Percentiles rank a stretch among this genome's conserved stretches.
Conservation (phyloP, 2,329 filamentous ascomycete species). For the Trichoderma citrinoviride region DNA sequence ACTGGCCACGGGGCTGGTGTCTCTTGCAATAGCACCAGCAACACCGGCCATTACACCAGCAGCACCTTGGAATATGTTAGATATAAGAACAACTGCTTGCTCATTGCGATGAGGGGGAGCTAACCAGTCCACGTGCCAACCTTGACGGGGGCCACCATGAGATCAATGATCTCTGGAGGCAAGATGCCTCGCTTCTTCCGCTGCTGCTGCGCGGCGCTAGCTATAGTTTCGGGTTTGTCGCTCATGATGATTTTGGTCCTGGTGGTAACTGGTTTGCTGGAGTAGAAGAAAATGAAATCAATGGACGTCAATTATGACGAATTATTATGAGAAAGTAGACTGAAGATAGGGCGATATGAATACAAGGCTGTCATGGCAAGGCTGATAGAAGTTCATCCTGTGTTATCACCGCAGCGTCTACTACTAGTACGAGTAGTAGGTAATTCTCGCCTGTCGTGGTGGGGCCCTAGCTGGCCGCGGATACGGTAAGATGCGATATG, state of each 20-base stretch:
- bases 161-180: conserved; percentile 44
- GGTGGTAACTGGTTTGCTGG: background rate
- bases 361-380: background rate
- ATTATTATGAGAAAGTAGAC: background rate
- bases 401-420: no score
- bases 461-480: background rate
- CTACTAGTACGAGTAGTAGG: no score
- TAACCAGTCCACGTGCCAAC: conserved; percentile 59
- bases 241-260: background rate
- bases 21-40: conserved; percentile 68
- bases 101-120: conserved; percentile 7
- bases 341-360: background rate
- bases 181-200: conserved; percentile 38
- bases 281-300: no score
- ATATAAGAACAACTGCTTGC: background rate
- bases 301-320: background rate
- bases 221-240: background rate
- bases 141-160: conserved; percentile 53
- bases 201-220: conserved; percentile 22
- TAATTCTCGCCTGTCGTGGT: conserved; percentile 11
- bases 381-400: background rate
- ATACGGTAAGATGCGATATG: conserved; percentile 14
- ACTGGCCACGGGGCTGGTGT: conserved; percentile 66
- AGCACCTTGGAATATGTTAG: conserved; percentile 45
- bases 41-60: conserved; percentile 64